Evolutionary conservation across 2,329 filamentous ascomycete genomes (phyloP), one percentile per base, ranked within the genome.

Genomic region (Gnomoniopsis smithogilvyi): DNA sequence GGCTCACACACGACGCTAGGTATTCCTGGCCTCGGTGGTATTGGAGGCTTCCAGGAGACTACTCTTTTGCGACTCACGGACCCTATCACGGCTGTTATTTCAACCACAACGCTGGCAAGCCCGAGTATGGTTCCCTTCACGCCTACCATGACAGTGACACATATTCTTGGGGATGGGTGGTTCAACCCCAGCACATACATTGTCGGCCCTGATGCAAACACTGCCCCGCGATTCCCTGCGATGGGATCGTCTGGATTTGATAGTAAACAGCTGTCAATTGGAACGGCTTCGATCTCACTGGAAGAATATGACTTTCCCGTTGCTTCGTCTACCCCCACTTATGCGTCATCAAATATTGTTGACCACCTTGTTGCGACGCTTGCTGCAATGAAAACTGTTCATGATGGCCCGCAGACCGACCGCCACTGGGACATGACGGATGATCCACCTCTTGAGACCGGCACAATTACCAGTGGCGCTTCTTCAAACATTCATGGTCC

Each of bases 161-260:
- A 62, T 55, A 54, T 62, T 0, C 58, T 62, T 34, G 61, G 61
- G 8, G 54, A 62, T 30, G 61, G 61, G 12, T 62, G 61, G 61
- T 58, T 62, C 19, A 54, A 22, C 21, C 61, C 61, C 12, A 62
- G 61, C 41, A 58, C 58, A 43, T 62, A 58, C 34, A 36, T 52
- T 1, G 51, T 61, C 17, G 61, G 47, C 17, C 57, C 60, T 50
- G 51, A 43, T 15, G 45, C 57, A 51, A 60, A 49, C 19, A 41
- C 34, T 2, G 19, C 34, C n/a, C 41, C 47, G 10, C 49, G 24
- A 3, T 56, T 57, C n/a, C 57, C 56, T 2, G 56, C 49, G 11
- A 19, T 56, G 6, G 53, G 26, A 24, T 19, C 47, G 30, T 36
- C 38, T 30, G 22, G 41, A 14, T 12, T 41, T 11, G 56, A 14